A percentile compares a stretch with the other conserved stretches of the same genome.
phyloP scores from a whole-genome alignment of 2,329 filamentous ascomycete genomes.

The Escovopsis sp. region DNA sequence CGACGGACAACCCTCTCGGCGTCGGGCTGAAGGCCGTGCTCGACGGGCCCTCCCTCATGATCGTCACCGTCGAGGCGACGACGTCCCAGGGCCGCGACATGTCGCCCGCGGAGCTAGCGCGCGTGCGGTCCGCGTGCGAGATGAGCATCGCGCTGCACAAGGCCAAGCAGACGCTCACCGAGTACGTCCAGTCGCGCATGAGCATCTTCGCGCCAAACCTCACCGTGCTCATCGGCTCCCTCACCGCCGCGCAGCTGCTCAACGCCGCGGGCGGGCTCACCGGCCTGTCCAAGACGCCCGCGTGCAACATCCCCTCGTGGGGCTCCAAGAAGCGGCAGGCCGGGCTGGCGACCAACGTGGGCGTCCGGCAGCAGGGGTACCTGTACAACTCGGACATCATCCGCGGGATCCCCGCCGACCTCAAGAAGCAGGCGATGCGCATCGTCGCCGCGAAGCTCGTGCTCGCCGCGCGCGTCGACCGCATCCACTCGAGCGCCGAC shows the following conservation, averaged over 20 bases:
- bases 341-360: slow-evolving; percentile 84
- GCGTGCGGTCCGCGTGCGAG: slow-evolving; percentile 63
- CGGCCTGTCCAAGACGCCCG: slow-evolving; percentile 78
- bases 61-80: slow-evolving; percentile 87
- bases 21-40: slow-evolving; percentile 65
- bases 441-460: slow-evolving; percentile 89
- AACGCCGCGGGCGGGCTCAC: slow-evolving; percentile 83
- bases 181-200: slow-evolving; percentile 96
- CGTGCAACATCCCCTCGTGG: slow-evolving; percentile 82
- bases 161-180: slow-evolving; percentile 73
- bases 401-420: slow-evolving; percentile 64
- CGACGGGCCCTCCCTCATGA: slow-evolving; percentile 84
- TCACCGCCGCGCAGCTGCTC: slow-evolving; percentile 91
- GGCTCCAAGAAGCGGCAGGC: slow-evolving; percentile 77
- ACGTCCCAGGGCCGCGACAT: slow-evolving; percentile 73
- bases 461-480: slow-evolving; percentile 81
- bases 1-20: slow-evolving; percentile 63
- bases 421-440: slow-evolving; percentile 87
- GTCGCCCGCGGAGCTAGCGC: slow-evolving; percentile 55
- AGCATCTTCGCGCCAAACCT: slow-evolving; percentile 90
- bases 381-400: slow-evolving; percentile 88
- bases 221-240: slow-evolving; percentile 75
- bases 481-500: slow-evolving; percentile 65
- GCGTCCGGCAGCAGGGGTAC: slow-evolving; percentile 80
- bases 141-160: slow-evolving; percentile 79